phyloP scores from a whole-genome alignment of 768 basidiomycete genomes.

The Lactifluus rugatus region DNA sequence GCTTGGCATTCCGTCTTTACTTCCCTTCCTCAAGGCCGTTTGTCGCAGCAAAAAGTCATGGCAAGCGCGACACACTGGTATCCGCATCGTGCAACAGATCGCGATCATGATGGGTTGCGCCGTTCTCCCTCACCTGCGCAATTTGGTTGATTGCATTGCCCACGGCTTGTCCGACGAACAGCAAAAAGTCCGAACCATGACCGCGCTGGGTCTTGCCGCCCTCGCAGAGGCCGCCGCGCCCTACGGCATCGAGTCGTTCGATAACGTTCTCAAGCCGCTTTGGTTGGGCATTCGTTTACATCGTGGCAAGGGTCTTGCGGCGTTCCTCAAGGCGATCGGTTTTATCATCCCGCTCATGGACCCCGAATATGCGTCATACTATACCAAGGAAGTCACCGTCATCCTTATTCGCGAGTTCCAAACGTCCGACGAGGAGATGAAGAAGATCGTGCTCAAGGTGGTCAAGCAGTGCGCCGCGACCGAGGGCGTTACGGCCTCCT shows the following conservation, averaged over 20 bases:
- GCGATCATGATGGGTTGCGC: conserved; percentile 99
- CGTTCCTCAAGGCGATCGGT: conserved; percentile 95
- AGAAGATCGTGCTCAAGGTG: conserved; percentile 98
- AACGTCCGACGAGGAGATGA: conserved; percentile 99
- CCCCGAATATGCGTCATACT: conserved; percentile 98
- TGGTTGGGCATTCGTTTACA: conserved; percentile 93
- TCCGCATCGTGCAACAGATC: conserved; percentile 98
- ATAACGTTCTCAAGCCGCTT: conserved; percentile 89
- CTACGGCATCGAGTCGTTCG: conserved; percentile 99
- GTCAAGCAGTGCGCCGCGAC: conserved; percentile 99
- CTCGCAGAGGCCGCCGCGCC: conserved; percentile 96
- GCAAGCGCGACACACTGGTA: conserved; percentile 99
- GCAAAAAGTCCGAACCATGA: conserved; percentile 95
- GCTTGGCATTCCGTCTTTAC: conserved; percentile 91
- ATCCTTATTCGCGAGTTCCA: conserved; percentile 98
- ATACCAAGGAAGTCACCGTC: conserved; percentile 95
- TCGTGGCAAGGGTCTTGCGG: conserved; percentile 89
- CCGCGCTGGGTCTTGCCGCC: conserved; percentile 83
- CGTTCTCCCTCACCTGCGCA: conserved; percentile 91
- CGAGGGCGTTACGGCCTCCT: conserved; percentile 91
- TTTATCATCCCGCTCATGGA: conserved; percentile 99
- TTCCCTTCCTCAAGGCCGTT: conserved; percentile 97
- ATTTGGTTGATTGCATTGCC: conserved; percentile 92
- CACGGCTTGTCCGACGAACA: conserved; percentile 90
- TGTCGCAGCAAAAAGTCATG: conserved; percentile 99